Evolutionary conservation across 305 asterid species (phyloP).

Genomic region (Caryopteris hybrid): DNA sequence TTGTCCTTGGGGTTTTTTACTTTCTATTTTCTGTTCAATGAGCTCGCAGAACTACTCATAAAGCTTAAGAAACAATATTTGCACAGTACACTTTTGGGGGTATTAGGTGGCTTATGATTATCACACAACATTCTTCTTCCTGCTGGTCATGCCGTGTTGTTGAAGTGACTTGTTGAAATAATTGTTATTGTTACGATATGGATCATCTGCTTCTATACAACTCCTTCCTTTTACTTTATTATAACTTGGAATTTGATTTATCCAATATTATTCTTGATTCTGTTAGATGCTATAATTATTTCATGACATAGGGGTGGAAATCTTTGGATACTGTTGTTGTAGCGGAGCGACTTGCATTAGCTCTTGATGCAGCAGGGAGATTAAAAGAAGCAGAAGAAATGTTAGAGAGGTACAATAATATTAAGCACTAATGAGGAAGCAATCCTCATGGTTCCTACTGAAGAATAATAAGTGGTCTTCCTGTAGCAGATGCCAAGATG

Average conservation of each 20-base stretch:
- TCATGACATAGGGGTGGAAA: slow-evolving; percentile 67
- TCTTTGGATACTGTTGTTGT: slow-evolving; percentile 73
- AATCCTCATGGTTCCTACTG: slow-evolving; percentile 14
- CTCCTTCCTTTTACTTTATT: slow-evolving; percentile 3
- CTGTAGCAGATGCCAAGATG: slow-evolving; percentile 73
- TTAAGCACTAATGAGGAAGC: slow-evolving; percentile 18
- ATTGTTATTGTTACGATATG: not conserved
- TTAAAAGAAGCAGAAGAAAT: slow-evolving; percentile 79
- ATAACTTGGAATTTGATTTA: not conserved
- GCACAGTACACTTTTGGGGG: not conserved
- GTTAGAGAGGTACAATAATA: slow-evolving; percentile 52
- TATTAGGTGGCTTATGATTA: too few relatives aligned
- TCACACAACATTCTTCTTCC: not conserved
- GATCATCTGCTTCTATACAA: not conserved
- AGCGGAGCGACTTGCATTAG: slow-evolving; percentile 85
- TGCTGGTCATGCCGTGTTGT: not conserved
- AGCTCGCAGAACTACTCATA: not conserved
- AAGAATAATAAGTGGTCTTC: slow-evolving; percentile 26
- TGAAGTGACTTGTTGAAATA: not conserved
- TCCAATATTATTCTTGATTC: not conserved
- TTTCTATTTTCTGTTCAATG: not conserved
- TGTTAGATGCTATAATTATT: not conserved
- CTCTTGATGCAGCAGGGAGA: slow-evolving; percentile 60
- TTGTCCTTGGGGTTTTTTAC: not conserved
- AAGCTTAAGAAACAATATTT: not conserved